Percentiles rank a stretch among this genome's conserved stretches.
These are phyloP conservation scores for Monosporascus sp. DNA, from an alignment of 2,329 filamentous ascomycete species.

Conservation along the genomic window DNA sequence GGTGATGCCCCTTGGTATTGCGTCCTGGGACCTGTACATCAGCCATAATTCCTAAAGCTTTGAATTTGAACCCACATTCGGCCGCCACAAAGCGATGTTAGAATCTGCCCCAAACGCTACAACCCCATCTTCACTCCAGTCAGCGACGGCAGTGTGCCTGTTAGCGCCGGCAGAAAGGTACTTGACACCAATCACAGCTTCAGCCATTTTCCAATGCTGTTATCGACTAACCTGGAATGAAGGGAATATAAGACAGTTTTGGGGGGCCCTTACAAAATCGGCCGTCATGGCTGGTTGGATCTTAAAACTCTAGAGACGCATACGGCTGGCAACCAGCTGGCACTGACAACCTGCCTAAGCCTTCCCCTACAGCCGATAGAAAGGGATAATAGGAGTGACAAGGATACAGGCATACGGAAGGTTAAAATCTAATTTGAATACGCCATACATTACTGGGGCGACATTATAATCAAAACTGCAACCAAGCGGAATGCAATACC, in stretches of 20 bases:
- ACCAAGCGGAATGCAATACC: too few relatives aligned
- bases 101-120: conserved; percentile 87
- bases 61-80: conserved; percentile 52
- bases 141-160: conserved; percentile 80
- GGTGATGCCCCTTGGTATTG: conserved; percentile 52
- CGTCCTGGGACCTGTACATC: conserved; percentile 19
- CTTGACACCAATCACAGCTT: conserved; percentile 31
- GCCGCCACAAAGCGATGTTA: conserved; percentile 85
- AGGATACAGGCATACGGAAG: too few relatives aligned
- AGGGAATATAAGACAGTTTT: not conserved
- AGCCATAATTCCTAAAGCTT: not conserved
- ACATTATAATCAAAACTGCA: too few relatives aligned
- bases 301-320: not conserved
- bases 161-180: conserved; percentile 81
- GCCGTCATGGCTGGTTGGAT: not conserved
- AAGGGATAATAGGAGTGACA: too few relatives aligned
- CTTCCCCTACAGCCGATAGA: too few relatives aligned
- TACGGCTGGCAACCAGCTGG: not conserved
- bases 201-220: conserved; percentile 13
- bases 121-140: conserved; percentile 72
- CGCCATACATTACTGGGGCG: too few relatives aligned
- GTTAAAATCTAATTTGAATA: too few relatives aligned
- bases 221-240: not conserved
- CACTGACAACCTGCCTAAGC: not conserved
- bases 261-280: not conserved